phyloP scores from a whole-genome alignment of 441 rosid genomes.

The Heliophila coronopifolia region DNA sequence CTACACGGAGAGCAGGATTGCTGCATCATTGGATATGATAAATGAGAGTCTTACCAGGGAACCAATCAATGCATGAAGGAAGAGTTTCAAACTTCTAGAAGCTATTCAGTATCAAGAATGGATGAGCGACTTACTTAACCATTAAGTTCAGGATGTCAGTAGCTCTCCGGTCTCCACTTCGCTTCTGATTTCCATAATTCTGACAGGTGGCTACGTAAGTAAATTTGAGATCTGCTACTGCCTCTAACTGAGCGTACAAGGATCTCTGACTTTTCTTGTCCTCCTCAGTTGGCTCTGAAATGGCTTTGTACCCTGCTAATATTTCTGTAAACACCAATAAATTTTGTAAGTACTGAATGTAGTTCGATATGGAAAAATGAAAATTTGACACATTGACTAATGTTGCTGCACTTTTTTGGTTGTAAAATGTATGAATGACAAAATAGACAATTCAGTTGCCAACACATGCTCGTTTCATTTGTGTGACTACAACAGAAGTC shows the following conservation, averaged over 20 bases:
- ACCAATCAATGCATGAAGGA: constrained; percentile 17
- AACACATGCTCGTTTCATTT: constrained; percentile 5
- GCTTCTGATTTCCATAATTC: constrained; percentile 87
- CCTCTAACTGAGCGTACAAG: constrained; percentile 71
- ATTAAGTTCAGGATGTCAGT: constrained; percentile 91
- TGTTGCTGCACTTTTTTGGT: background rate
- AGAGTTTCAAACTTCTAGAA: background rate
- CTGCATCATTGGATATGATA: constrained; percentile 36
- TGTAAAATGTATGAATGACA: background rate
- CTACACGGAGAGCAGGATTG: constrained; percentile 90
- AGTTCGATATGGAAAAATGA: background rate
- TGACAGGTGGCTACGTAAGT: constrained; percentile 96
- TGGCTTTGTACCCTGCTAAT: constrained; percentile 87
- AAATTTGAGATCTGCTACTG: constrained; percentile 94
- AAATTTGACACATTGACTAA: constrained; percentile 7
- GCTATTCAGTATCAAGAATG: constrained; percentile 17
- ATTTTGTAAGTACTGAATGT: constrained; percentile 13
- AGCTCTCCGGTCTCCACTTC: constrained; percentile 90
- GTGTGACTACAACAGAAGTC: background rate
- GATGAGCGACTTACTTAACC: constrained; percentile 70
- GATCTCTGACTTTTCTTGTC: constrained; percentile 90
- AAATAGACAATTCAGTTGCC: background rate
- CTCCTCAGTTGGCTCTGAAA: constrained; percentile 71
- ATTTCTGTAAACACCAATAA: constrained; percentile 58
- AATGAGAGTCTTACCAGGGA: constrained; percentile 22